Conservation (phyloP, 169 alveolate genomes). For the Ichthyophthirius multifiliis region DNA sequence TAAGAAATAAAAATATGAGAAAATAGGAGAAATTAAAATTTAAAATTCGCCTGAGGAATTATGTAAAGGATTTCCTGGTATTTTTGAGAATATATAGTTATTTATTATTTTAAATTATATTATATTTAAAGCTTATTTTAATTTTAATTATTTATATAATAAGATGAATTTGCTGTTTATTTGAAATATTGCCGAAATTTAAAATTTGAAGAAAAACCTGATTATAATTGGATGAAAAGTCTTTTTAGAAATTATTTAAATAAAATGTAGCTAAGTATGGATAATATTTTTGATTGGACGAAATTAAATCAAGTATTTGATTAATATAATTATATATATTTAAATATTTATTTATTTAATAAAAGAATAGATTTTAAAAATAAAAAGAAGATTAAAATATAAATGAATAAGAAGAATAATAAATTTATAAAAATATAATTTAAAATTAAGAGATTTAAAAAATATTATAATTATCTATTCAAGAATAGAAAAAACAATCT, state of each 20-base stretch:
- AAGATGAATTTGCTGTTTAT: constrained; percentile 54
- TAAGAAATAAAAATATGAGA: constrained; percentile 71
- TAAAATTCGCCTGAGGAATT: constrained; percentile 69
- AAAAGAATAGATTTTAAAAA: too few species aligned
- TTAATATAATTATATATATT: too few species aligned
- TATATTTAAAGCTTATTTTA: neutral
- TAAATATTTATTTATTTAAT: too few species aligned
- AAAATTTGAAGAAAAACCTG: constrained; percentile 82
- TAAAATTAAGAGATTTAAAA: too few species aligned
- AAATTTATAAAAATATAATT: too few species aligned
- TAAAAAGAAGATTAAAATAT: too few species aligned
- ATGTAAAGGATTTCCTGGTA: constrained; percentile 75
- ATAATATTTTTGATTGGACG: constrained; percentile 68
- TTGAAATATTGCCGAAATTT: constrained; percentile 69
- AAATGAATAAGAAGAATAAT: too few species aligned
- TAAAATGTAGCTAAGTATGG: constrained; percentile 48
- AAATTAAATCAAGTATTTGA: constrained; percentile 40
- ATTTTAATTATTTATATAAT: neutral
- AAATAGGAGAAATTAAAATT: constrained; percentile 69
- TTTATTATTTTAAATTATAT: neutral
- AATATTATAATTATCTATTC: too few species aligned
- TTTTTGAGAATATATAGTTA: neutral
- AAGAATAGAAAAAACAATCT: too few species aligned
- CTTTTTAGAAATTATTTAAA: constrained; percentile 61
- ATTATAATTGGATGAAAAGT: constrained; percentile 64